Conservation (phyloP, 192 early-diverging fungal genomes). For the Backusella circina region DNA sequence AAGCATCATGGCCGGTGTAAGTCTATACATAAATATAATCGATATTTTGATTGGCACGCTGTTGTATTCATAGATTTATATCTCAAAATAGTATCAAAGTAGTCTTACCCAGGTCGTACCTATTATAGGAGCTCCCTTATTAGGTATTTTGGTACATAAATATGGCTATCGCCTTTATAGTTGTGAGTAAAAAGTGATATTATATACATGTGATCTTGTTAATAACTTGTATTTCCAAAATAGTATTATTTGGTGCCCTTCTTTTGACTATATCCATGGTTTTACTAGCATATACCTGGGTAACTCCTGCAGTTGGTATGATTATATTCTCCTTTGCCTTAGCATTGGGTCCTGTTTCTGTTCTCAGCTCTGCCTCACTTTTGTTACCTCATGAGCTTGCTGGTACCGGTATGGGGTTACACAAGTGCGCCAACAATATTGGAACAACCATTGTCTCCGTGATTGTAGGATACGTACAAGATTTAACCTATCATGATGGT, state of each 20-base stretch:
- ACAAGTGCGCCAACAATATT: slow-evolving; percentile 61
- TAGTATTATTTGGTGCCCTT: slow-evolving; percentile 15
- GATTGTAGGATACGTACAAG: slow-evolving; percentile 57
- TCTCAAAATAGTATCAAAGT: slow-evolving; percentile 20
- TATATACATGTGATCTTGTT: neutral
- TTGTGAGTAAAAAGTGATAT: slow-evolving; percentile 20
- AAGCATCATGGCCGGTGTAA: slow-evolving; percentile 27
- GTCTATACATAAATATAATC: neutral
- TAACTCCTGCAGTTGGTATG: slow-evolving; percentile 50
- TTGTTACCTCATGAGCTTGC: slow-evolving; percentile 45
- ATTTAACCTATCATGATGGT: slow-evolving; percentile 34
- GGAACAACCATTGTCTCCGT: slow-evolving; percentile 59
- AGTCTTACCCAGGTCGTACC: slow-evolving; percentile 56
- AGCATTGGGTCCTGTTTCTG: slow-evolving; percentile 50
- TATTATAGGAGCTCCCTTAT: slow-evolving; percentile 44
- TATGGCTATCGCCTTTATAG: slow-evolving; percentile 46
- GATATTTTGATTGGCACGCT: neutral
- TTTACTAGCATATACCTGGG: slow-evolving; percentile 51
- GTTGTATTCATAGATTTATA: neutral
- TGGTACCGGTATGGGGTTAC: slow-evolving; percentile 55
- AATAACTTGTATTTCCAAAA: neutral
- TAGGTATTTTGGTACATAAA: slow-evolving; percentile 46
- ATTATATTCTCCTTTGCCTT: slow-evolving; percentile 55
- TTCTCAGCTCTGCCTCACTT: slow-evolving; percentile 52
- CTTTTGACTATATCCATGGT: slow-evolving; percentile 22